Conservation (phyloP, 139 green algal genomes). For the Asterochloris erici region DNA sequence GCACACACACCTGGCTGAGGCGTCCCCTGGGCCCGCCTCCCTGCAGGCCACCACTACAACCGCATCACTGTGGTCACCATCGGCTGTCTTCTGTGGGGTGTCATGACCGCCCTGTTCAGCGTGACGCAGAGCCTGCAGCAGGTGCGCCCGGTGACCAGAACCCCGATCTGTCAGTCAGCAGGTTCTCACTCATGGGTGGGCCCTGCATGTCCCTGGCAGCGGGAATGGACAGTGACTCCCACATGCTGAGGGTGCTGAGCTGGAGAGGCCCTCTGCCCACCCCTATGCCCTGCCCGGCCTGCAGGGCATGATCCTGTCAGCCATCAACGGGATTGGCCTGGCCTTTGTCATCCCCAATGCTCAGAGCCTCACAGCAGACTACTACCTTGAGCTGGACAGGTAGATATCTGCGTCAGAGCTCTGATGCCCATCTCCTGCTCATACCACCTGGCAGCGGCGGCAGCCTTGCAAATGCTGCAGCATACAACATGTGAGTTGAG, state of each 20-base stretch:
- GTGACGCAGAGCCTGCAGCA: constrained; percentile 2
- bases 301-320: constrained; percentile 54
- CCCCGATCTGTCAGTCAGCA: background rate
- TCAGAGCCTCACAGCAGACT: constrained; percentile 45
- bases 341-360: constrained; percentile 66
- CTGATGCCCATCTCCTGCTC: background rate
- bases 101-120: constrained; percentile 61
- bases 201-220: too few species aligned
- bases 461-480: background rate
- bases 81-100: constrained; percentile 70
- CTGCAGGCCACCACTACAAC: constrained; percentile 40
- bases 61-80: constrained; percentile 48
- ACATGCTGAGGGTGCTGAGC: too few species aligned
- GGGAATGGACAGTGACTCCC: too few species aligned
- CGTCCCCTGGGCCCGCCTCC: background rate
- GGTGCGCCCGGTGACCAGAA: too few species aligned
- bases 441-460: background rate
- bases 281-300: background rate
- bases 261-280: too few species aligned
- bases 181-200: too few species aligned
- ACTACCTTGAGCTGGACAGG: constrained; percentile 9
- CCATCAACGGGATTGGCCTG: constrained; percentile 69
- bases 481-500: background rate
- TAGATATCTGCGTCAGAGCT: background rate
- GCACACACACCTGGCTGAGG: background rate